Evolutionary conservation across 208 protist genomes (phyloP), one percentile per base, ranked within the genome.

Genomic region (Trichomonas gallinae): DNA sequence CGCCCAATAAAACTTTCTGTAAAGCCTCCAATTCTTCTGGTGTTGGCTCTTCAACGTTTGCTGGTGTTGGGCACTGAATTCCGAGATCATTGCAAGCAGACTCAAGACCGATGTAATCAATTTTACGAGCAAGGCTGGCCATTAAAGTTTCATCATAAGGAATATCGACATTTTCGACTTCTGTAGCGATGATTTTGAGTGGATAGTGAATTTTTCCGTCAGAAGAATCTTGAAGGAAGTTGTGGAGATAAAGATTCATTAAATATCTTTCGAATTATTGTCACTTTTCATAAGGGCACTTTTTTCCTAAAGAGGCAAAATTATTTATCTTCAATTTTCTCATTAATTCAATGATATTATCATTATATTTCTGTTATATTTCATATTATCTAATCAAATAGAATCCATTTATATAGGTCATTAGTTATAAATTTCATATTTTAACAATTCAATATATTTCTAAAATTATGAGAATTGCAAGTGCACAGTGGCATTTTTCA

Each of bases 211-310:
- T 89, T 89, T 89, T 44, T 45, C 83, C 83, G 10, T 89, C 40
- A n/a, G 40, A 48, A 48, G 23, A 46, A 48, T 89, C 83, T 46
- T 89, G 83, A 89, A 89, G 83, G 23, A 89, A 89, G 40, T 89
- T 89, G 36, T 89, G 83, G 40, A 89, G 83, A 31, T 89, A 89
- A 89, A 89, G 83, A 31, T 89, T 89, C 83, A 89, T 89, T 48
- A 48, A 40, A 82, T 82, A 1, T 51, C n/a, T n/a, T 23, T 23
- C 9, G 21, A 63, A 63, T 63, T 63, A 9, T 63, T 63, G 21
- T 42, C 26, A 85, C 2, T 15, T 42, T 42, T 85, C 42, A 34
- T 34, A 42, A n/a, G 11, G 81, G 34, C 36, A 34, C n/a, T 85
- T 85, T 85, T 85, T 42, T 42, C 42, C 21, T 85, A 13, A 85